Percentiles rank a stretch among this genome's conserved stretches.
phyloP scores from a whole-genome alignment of 805 yeast species.

The Barnettozyma populi region DNA sequence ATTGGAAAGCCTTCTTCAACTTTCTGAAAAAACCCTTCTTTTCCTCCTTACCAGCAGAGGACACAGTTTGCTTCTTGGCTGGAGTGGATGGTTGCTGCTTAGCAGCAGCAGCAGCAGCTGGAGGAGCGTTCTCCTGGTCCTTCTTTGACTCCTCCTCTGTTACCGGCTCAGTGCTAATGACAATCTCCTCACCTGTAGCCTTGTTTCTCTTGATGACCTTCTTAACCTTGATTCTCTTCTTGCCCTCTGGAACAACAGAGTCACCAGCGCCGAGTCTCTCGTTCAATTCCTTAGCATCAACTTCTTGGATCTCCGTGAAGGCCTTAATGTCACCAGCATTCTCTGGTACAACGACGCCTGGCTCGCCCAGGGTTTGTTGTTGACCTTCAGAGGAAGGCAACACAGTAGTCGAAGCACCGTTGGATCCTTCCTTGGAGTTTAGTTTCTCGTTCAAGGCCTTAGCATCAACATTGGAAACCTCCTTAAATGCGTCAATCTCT shows the following conservation, averaged over 20 bases:
- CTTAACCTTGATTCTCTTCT: constrained; percentile 29
- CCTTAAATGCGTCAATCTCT: constrained; percentile 50
- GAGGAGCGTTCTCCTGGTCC: constrained; percentile 2
- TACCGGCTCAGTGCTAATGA: constrained; percentile 28
- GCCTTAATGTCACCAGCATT: constrained; percentile 63
- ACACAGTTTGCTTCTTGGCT: neutral
- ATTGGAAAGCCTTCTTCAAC: constrained; percentile 18
- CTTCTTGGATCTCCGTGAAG: constrained; percentile 50
- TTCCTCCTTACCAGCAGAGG: constrained; percentile 15
- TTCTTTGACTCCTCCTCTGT: constrained; percentile 20
- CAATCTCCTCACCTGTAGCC: constrained; percentile 35
- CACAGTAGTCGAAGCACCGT: constrained; percentile 33
- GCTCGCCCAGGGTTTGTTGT: constrained; percentile 50
- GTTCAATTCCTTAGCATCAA: constrained; percentile 56
- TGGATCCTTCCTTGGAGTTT: constrained; percentile 9
- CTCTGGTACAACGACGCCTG: constrained; percentile 62
- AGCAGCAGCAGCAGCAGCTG: constrained; percentile 12
- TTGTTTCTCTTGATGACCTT: constrained; percentile 35
- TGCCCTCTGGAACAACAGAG: constrained; percentile 16
- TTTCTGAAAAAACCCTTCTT: constrained; percentile 22
- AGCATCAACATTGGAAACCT: constrained; percentile 44
- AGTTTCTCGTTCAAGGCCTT: constrained; percentile 38
- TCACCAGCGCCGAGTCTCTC: constrained; percentile 28
- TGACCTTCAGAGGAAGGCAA: constrained; percentile 40
- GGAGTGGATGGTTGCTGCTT: constrained; percentile 1